Base-by-base conservation (phyloP, 129 eudicot genomes). In the Sambucus nigra region DNA sequence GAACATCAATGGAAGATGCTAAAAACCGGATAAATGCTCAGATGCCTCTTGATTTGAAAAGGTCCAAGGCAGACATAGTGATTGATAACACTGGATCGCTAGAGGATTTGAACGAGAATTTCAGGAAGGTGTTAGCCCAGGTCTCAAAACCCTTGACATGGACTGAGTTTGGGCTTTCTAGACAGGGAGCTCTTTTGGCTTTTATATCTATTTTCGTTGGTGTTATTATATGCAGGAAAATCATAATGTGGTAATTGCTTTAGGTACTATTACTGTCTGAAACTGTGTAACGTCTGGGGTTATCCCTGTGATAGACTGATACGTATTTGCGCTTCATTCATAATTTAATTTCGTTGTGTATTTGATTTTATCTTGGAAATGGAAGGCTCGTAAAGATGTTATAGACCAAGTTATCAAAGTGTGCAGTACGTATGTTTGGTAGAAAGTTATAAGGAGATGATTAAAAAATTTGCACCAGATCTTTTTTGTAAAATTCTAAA, bases 101-200 rank as follows among this genome's bases (percentile, higher is more conserved):
- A 6, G 94, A 80, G 39, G 91, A 82, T 55, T 67, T 92, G 52
- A 63, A 80, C 21, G 85, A 82, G 63, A 73, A 32, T 22, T 82
- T 92, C 54, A 47, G 65, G 44, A 74, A 75, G 65, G 80, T 82
- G 17, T 67, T 86, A 40, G 60, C 52, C 51, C 76, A 69, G 44
- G 91, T 92, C 57, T 76, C 67, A 17, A 77, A 76, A 64, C 99
- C 99, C 20, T 77, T 92, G 66, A 79, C 99, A 25, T 92, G 94
- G 95, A 67, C 82, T 7, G 99, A 92, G 53, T 82, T 82, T 69
- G 72, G 80, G 74, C 95, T 79, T 67, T 92, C 87, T 21, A 82
- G 95, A 70, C 80, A 75, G 54, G 95, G 99, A 47, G 91, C 77
- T 47, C 26, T 82, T 24, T 62, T 78, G 32, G 76, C 91, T 38